These are phyloP conservation scores for Aspergillus ochraceoroseus DNA, from an alignment of 2,329 filamentous ascomycete species.

Conservation along the genomic window DNA sequence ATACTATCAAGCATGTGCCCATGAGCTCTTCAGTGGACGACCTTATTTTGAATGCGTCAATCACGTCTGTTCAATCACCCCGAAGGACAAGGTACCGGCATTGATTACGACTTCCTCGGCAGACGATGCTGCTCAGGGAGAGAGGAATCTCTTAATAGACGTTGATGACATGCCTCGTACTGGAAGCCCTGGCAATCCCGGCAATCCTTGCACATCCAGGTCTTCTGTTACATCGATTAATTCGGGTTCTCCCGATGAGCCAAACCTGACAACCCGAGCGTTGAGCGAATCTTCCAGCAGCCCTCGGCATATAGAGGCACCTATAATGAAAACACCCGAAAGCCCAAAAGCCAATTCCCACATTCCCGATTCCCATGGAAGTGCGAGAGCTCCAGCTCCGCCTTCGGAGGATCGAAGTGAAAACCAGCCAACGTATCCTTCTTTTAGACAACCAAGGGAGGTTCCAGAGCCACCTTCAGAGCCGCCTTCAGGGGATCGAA, in stretches of 20 bases:
- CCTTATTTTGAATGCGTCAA: constrained; percentile 45
- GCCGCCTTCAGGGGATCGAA: no score
- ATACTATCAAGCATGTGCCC: constrained; percentile 45
- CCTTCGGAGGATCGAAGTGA: constrained; percentile 3
- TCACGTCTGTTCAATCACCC: constrained; percentile 41
- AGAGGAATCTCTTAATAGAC: constrained; percentile 18
- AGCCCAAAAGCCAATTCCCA: background rate
- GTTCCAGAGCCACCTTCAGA: constrained; percentile 8
- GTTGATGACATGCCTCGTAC: constrained; percentile 17
- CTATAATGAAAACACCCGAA: background rate
- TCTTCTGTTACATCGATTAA: constrained; percentile 5
- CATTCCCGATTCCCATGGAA: background rate
- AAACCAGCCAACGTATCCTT: constrained; percentile 12
- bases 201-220: background rate
- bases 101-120: constrained; percentile 6
- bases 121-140: background rate
- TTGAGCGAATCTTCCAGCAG: background rate
- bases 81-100: constrained; percentile 20
- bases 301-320: background rate
- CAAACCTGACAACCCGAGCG: background rate
- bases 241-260: constrained; percentile 9
- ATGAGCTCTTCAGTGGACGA: constrained; percentile 40
- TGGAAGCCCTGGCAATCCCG: constrained; percentile 1
- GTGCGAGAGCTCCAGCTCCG: constrained; percentile 1
- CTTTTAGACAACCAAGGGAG: constrained; percentile 10